Evolutionary conservation across 2,329 filamentous ascomycete species (phyloP).

Genomic region (Colletotrichum sp.): DNA sequence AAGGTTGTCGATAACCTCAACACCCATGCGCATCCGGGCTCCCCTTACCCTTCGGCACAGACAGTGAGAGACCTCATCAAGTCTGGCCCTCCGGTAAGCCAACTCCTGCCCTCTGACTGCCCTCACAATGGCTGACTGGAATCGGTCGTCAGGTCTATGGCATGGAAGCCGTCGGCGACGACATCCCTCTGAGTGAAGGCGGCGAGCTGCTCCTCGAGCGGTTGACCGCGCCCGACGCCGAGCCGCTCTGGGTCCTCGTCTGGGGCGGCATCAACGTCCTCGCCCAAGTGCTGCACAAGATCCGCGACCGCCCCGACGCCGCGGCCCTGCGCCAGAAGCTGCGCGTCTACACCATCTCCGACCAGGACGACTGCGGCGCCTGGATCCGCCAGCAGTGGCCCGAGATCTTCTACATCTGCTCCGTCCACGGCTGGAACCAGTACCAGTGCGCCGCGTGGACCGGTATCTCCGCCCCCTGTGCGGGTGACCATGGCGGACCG

Average conservation of each 20-base stretch:
- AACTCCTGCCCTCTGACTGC: background rate
- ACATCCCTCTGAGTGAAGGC: conserved; percentile 39
- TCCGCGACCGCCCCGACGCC: conserved; percentile 36
- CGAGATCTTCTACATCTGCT: conserved; percentile 60
- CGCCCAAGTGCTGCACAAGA: conserved; percentile 50
- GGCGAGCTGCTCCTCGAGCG: conserved; percentile 44
- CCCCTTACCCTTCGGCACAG: conserved; percentile 43
- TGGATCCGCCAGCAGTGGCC: conserved; percentile 62
- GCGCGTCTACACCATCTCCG: conserved; percentile 61
- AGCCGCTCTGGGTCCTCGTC: conserved; percentile 55
- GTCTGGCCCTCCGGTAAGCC: conserved; percentile 37
- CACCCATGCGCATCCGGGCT: conserved; percentile 48
- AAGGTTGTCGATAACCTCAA: conserved; percentile 52
- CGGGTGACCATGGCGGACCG: conserved; percentile 48
- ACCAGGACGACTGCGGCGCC: conserved; percentile 62
- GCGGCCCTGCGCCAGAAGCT: conserved; percentile 44
- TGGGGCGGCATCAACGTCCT: conserved; percentile 61
- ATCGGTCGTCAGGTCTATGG: conserved; percentile 32
- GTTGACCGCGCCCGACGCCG: conserved; percentile 28
- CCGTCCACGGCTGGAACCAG: conserved; percentile 60
- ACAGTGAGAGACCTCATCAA: conserved; percentile 39
- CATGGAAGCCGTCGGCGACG: conserved; percentile 33
- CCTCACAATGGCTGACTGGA: background rate
- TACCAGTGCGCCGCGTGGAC: conserved; percentile 61
- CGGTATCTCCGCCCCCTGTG: conserved; percentile 52